These are phyloP conservation scores for Hanseniaspora jakobsenii DNA, from an alignment of 805 yeast species.

Conservation along the genomic window DNA sequence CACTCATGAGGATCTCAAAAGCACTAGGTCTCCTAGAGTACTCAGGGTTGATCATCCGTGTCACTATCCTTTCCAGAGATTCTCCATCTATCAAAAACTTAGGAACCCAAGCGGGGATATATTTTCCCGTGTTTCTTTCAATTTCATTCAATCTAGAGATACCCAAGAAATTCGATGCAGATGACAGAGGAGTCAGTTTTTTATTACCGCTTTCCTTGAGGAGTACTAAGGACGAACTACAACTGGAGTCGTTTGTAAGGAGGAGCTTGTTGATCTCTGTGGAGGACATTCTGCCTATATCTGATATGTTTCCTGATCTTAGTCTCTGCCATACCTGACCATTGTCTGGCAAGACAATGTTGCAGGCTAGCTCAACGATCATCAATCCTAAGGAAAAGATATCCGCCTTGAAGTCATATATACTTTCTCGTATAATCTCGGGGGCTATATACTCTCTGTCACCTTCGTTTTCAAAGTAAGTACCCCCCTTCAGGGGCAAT, in stretches of 20 bases:
- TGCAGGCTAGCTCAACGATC: constrained; percentile 91
- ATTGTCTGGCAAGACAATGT: constrained; percentile 86
- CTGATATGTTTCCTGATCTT: constrained; percentile 87
- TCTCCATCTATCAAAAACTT: constrained; percentile 62
- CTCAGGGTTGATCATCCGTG: constrained; percentile 79
- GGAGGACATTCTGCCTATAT: constrained; percentile 77
- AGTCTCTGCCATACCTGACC: constrained; percentile 94
- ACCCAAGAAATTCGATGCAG: constrained; percentile 25
- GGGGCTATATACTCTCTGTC: constrained; percentile 97
- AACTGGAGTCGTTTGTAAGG: neutral
- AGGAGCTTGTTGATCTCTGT: constrained; percentile 39
- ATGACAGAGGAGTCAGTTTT: constrained; percentile 21
- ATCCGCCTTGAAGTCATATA: constrained; percentile 85
- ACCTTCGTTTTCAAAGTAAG: constrained; percentile 79
- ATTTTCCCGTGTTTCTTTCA: constrained; percentile 19
- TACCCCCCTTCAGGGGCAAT: constrained; percentile 49
- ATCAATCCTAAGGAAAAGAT: constrained; percentile 88
- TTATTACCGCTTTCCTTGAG: too few relatives aligned
- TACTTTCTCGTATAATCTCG: constrained; percentile 70
- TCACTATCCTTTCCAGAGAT: constrained; percentile 66
- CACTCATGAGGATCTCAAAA: constrained; percentile 49
- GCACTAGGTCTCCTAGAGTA: constrained; percentile 77
- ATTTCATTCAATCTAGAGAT: constrained; percentile 15
- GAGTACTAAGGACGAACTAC: too few relatives aligned
- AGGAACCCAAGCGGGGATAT: constrained; percentile 79